These are phyloP conservation scores for Populus hybrid DNA, from an alignment of 441 rosid genomes.

Conservation along the genomic window DNA sequence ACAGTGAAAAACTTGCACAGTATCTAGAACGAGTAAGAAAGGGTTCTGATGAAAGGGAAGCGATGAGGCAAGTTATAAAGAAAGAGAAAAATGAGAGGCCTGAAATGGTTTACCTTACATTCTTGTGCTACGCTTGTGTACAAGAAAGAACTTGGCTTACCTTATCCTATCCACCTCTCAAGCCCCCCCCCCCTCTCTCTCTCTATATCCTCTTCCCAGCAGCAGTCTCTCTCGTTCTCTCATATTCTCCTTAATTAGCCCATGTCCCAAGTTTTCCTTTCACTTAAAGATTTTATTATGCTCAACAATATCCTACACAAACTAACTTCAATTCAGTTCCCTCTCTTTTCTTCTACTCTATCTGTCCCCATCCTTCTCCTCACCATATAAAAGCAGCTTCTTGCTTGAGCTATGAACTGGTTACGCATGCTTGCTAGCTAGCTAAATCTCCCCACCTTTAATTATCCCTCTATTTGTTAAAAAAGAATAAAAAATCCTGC, in stretches of 20 bases:
- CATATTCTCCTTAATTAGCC: slow-evolving; percentile 7
- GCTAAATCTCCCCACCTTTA: background rate
- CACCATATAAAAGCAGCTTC: background rate
- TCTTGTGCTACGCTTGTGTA: slow-evolving; percentile 24
- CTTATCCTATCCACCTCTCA: slow-evolving; percentile 68
- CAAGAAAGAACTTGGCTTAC: slow-evolving; percentile 35
- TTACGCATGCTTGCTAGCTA: background rate
- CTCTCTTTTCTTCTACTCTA: background rate
- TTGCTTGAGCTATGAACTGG: background rate
- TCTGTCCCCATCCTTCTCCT: background rate
- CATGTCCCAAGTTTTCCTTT: slow-evolving; percentile 16
- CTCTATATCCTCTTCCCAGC: slow-evolving; percentile 21
- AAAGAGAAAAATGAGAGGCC: slow-evolving; percentile 63
- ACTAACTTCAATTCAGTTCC: slow-evolving; percentile 3
- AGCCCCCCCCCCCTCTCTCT: slow-evolving; percentile 13
- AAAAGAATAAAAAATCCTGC: background rate
- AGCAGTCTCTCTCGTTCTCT: background rate
- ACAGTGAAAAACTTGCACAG: background rate
- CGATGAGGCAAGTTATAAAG: background rate
- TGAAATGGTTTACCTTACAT: slow-evolving; percentile 51
- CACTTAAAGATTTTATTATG: slow-evolving; percentile 1
- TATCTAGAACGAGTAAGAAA: background rate
- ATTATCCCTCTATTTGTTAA: background rate
- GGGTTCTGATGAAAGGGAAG: background rate
- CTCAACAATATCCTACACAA: slow-evolving; percentile 3